These are phyloP conservation scores for Geotrichum citri-aurantii DNA, from an alignment of 1,139 yeast species.

Conservation along the genomic window DNA sequence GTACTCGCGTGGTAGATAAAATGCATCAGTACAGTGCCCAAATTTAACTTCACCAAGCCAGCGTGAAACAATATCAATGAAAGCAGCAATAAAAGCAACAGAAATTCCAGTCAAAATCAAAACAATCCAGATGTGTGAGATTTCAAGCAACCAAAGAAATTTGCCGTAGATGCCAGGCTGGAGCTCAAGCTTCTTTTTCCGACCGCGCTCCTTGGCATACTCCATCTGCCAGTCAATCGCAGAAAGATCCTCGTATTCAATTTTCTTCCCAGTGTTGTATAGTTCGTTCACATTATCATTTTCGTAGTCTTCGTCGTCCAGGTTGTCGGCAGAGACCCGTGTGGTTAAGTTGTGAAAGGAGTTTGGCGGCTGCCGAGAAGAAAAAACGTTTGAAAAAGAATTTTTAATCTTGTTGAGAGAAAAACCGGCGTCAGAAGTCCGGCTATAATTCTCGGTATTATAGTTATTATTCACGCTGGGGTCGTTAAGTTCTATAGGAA, in stretches of 20 bases:
- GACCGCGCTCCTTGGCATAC: slow-evolving; percentile 31
- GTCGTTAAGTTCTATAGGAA: background rate
- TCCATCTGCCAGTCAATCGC: slow-evolving; percentile 44
- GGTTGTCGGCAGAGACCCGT: background rate
- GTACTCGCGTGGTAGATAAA: slow-evolving; percentile 36
- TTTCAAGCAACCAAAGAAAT: slow-evolving; percentile 13
- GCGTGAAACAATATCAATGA: slow-evolving; percentile 49
- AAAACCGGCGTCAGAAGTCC: background rate
- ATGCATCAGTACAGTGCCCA: slow-evolving; percentile 42
- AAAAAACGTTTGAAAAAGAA: slow-evolving; percentile 2
- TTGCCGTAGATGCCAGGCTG: slow-evolving; percentile 22
- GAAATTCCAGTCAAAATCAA: slow-evolving; percentile 17
- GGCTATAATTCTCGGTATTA: background rate
- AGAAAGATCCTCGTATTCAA: slow-evolving; percentile 33
- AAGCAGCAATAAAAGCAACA: slow-evolving; percentile 22
- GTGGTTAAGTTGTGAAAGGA: background rate
- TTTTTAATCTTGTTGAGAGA: slow-evolving; percentile 6
- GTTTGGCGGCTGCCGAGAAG: slow-evolving; percentile 28
- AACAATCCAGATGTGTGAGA: slow-evolving; percentile 19
- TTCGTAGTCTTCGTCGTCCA: slow-evolving; percentile 11
- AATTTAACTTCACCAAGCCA: slow-evolving; percentile 58
- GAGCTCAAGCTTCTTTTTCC: slow-evolving; percentile 20
- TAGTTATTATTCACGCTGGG: background rate
- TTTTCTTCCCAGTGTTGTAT: slow-evolving; percentile 10
- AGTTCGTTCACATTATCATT: background rate